phyloP scores from a whole-genome alignment of 2,329 filamentous ascomycete species.

The Xylariales sp. region DNA sequence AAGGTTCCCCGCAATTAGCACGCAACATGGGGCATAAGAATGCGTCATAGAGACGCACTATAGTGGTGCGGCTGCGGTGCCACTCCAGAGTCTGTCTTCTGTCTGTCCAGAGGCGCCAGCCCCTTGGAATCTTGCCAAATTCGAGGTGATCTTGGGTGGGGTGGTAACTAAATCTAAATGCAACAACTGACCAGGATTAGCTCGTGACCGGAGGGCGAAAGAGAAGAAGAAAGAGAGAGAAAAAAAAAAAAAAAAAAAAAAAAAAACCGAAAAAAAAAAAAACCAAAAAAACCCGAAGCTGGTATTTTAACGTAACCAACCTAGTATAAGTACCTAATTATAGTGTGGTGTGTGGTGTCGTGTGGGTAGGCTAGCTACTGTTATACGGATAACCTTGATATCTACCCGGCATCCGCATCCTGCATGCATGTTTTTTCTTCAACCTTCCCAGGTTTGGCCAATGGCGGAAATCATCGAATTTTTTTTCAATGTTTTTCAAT shows the following conservation, averaged over 20 bases:
- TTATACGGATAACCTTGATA: background rate
- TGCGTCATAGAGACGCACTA: conserved; percentile 39
- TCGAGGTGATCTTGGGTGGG: conserved; percentile 11
- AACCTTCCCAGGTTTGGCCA: background rate
- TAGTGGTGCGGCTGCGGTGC: conserved; percentile 18
- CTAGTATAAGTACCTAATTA: too few species aligned
- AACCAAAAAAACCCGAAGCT: background rate
- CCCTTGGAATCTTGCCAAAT: conserved; percentile 24
- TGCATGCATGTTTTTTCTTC: background rate
- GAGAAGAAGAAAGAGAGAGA: too few species aligned
- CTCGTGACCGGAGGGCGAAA: background rate
- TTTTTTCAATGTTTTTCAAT: background rate
- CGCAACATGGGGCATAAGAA: conserved; percentile 1
- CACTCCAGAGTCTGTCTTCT: background rate
- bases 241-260: too few species aligned
- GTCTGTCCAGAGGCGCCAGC: conserved; percentile 20
- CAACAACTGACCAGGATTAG: conserved; percentile 29
- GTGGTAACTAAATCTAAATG: conserved; percentile 20
- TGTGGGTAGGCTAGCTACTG: too few species aligned
- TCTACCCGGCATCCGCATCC: background rate
- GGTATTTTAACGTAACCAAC: background rate
- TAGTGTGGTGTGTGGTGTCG: background rate
- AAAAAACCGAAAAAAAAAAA: too few species aligned
- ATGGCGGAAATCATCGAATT: conserved; percentile 3
- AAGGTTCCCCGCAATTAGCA: conserved; percentile 39